These are phyloP conservation scores for Cladosporium sp. DNA, from an alignment of 2,329 filamentous ascomycete species.

Conservation along the genomic window DNA sequence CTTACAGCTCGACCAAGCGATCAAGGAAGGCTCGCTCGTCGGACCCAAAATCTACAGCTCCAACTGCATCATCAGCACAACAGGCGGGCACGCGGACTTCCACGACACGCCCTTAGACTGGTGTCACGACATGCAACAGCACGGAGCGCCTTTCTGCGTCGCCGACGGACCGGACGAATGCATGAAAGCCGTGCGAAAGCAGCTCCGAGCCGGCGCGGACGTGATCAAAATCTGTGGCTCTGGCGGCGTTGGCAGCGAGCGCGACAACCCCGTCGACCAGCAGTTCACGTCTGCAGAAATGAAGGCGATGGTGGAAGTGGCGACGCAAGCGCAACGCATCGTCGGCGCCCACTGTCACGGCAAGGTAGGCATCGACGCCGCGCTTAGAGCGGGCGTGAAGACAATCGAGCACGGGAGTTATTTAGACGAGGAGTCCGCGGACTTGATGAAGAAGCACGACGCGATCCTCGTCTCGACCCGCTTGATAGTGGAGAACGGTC, in stretches of 20 bases:
- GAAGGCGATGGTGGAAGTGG: constrained; percentile 24
- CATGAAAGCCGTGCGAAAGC: constrained; percentile 38
- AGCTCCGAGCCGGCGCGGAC: constrained; percentile 44
- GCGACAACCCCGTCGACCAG: constrained; percentile 23
- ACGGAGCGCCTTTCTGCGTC: constrained; percentile 34
- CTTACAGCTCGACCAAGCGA: constrained; percentile 40
- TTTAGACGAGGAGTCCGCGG: constrained; percentile 43
- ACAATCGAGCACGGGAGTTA: constrained; percentile 50
- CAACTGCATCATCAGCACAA: constrained; percentile 43
- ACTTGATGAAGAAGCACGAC: constrained; percentile 43
- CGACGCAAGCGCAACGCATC: constrained; percentile 18
- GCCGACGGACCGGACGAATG: constrained; percentile 48
- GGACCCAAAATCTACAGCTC: constrained; percentile 50
- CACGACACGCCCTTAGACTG: constrained; percentile 36
- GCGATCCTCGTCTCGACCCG: constrained; percentile 44
- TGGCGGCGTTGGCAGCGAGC: constrained; percentile 31
- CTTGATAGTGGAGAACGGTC: constrained; percentile 39
- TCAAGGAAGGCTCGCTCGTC: constrained; percentile 43
- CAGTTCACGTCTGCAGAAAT: constrained; percentile 24
- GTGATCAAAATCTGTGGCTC: constrained; percentile 42
- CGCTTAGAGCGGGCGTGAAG: constrained; percentile 40
- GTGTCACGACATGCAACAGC: constrained; percentile 31
- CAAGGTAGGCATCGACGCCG: constrained; percentile 45
- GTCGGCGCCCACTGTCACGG: constrained; percentile 41
- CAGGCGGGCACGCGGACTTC: constrained; percentile 47